Percentiles rank a stretch among this genome's conserved stretches.
Evolutionary conservation across 495 filamentous ascomycete genomes (phyloP).

Genomic region (Evernia prunastri): DNA sequence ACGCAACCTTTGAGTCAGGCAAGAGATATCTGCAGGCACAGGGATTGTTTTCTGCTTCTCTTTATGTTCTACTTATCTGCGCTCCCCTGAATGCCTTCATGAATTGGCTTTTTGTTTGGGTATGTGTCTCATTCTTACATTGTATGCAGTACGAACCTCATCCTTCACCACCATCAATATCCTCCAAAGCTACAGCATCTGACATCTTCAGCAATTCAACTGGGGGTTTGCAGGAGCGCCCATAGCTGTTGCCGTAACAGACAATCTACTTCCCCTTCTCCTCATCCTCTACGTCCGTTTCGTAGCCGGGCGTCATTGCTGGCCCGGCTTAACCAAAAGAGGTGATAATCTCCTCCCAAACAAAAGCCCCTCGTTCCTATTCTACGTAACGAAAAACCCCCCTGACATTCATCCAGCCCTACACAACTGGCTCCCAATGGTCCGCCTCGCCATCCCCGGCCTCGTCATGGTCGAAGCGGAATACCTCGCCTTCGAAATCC

Average conservation of each 20-base stretch:
- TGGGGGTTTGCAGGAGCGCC: constrained; percentile 83
- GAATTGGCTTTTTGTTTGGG: constrained; percentile 72
- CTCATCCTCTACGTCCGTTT: constrained; percentile 65
- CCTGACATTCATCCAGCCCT: constrained; percentile 46
- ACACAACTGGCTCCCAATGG: constrained; percentile 81
- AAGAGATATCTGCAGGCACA: constrained; percentile 73
- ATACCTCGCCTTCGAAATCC: constrained; percentile 75
- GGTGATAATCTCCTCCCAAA: not conserved
- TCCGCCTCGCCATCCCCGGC: constrained; percentile 75
- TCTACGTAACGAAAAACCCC: not conserved
- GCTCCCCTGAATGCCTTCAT: constrained; percentile 66
- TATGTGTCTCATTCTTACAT: constrained; percentile 30
- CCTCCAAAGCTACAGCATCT: not conserved
- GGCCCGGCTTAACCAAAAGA: constrained; percentile 65
- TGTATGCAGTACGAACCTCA: not conserved
- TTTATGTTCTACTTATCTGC: constrained; percentile 61
- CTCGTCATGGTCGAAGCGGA: constrained; percentile 91
- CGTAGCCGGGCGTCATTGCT: constrained; percentile 55
- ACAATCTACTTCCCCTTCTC: constrained; percentile 70
- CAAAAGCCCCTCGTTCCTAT: not conserved
- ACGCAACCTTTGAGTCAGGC: constrained; percentile 63
- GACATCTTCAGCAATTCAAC: constrained; percentile 46
- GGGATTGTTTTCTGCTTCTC: constrained; percentile 61
- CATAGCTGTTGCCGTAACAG: constrained; percentile 73
- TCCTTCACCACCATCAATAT: not conserved